Percentiles rank a stretch among this genome's conserved stretches.
Conservation (phyloP, 805 yeast species). For the Myxozyma nipponensis region DNA sequence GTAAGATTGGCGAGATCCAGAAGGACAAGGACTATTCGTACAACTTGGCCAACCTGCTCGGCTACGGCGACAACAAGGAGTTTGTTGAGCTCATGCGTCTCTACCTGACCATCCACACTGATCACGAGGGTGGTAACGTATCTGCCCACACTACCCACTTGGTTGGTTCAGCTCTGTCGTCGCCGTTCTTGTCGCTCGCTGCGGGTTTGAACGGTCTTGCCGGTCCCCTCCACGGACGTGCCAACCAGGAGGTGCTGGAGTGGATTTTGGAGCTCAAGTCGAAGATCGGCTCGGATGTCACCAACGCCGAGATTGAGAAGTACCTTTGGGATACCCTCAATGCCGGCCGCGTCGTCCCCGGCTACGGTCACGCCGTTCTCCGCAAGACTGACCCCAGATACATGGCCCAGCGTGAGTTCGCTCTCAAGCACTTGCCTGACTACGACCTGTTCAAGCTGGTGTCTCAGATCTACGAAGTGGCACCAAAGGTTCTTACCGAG, state of each 20-base stretch:
- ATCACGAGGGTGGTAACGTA: constrained; percentile 88
- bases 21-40: constrained; percentile 55
- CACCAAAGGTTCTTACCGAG: constrained; percentile 73
- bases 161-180: constrained; percentile 77
- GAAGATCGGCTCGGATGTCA: constrained; percentile 64
- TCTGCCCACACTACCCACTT: constrained; percentile 83
- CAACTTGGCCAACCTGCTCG: constrained; percentile 60
- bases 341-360: constrained; percentile 82
- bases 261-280: constrained; percentile 68
- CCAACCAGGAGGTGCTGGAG: constrained; percentile 82
- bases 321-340: constrained; percentile 76
- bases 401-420: constrained; percentile 81
- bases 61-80: constrained; percentile 58
- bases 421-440: constrained; percentile 70
- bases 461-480: constrained; percentile 72
- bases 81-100: constrained; percentile 77
- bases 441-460: constrained; percentile 76
- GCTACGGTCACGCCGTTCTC: constrained; percentile 84
- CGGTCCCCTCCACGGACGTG: constrained; percentile 85
- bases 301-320: constrained; percentile 65
- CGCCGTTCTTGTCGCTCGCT: constrained; percentile 72
- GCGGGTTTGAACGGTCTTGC: constrained; percentile 85
- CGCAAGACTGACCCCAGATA: constrained; percentile 88
- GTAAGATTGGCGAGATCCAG: constrained; percentile 51
- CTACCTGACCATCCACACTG: constrained; percentile 77